A percentile compares a stretch with the other conserved stretches of the same genome.
phyloP scores from a whole-genome alignment of 257 asterid genomes.

The Plantago ovata region DNA sequence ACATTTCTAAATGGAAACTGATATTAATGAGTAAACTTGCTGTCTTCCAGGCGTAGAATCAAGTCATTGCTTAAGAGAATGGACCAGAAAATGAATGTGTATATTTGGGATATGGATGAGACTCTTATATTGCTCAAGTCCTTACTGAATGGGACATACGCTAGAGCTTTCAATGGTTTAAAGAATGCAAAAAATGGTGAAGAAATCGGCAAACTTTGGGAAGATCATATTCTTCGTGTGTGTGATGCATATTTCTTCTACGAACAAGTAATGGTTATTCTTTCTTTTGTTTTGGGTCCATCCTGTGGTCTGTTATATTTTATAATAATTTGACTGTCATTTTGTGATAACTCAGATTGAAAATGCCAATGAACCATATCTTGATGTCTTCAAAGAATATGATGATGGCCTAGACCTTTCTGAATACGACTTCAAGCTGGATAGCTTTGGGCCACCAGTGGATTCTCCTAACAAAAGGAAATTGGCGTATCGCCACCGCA shows the following conservation, averaged over 20 bases:
- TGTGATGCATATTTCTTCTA: conserved; percentile 84
- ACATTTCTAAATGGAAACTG: too few relatives aligned
- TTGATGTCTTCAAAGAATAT: conserved; percentile 53
- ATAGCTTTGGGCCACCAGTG: conserved; percentile 52
- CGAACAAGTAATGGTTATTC: conserved; percentile 50
- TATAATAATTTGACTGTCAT: conserved; percentile 18
- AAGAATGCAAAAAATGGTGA: conserved; percentile 63
- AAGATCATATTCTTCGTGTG: conserved; percentile 72
- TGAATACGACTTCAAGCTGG: conserved; percentile 61
- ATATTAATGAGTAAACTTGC: background rate
- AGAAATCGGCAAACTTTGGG: conserved; percentile 79
- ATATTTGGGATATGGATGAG: conserved; percentile 99
- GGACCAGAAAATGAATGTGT: conserved; percentile 65
- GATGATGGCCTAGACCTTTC: conserved; percentile 80
- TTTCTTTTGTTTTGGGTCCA: background rate
- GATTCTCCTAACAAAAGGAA: conserved; percentile 65
- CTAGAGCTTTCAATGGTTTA: conserved; percentile 58
- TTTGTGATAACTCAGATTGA: conserved; percentile 51
- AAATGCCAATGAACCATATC: conserved; percentile 71
- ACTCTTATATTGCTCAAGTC: conserved; percentile 89
- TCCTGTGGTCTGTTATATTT: conserved; percentile 10
- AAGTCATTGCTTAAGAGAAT: conserved; percentile 10
- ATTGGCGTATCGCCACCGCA: conserved; percentile 77
- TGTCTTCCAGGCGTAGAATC: background rate
- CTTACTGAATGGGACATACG: conserved; percentile 64